Evolutionary conservation across 2,329 filamentous ascomycete genomes (phyloP).

Genomic region (Colletotrichum kahawae): DNA sequence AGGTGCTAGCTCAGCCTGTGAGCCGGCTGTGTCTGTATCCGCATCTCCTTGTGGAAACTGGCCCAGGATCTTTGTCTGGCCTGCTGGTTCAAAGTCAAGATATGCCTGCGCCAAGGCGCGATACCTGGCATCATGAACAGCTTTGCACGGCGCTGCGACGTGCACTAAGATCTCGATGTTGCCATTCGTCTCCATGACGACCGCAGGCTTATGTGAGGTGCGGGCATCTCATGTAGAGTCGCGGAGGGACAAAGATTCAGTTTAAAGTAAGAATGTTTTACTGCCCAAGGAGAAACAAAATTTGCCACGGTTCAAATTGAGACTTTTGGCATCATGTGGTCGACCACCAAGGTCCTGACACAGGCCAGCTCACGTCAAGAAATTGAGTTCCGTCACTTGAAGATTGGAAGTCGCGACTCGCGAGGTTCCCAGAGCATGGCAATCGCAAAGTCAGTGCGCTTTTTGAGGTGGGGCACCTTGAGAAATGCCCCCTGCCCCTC

Average conservation of each 20-base stretch:
- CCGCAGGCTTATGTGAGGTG: not conserved
- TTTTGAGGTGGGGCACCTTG: constrained; percentile 3
- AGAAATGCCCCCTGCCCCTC: not conserved
- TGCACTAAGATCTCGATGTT: constrained; percentile 62
- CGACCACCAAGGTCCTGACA: not conserved
- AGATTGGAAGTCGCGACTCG: not conserved
- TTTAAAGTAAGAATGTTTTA: not conserved
- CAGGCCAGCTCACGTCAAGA: not conserved
- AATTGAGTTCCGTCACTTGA: not conserved
- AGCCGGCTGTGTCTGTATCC: not conserved
- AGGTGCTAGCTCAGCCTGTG: not conserved
- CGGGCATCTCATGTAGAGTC: not conserved
- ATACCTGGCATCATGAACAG: constrained; percentile 53
- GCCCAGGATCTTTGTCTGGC: constrained; percentile 8
- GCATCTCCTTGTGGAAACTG: not conserved
- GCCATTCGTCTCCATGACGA: constrained; percentile 15
- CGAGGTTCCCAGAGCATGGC: not conserved
- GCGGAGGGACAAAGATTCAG: not conserved
- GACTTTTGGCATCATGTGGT: not conserved
- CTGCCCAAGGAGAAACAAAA: not conserved
- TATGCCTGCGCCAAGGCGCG: constrained; percentile 56
- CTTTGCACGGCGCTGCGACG: constrained; percentile 54
- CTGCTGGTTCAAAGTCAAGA: constrained; percentile 47
- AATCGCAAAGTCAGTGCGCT: constrained; percentile 12
- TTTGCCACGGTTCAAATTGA: not conserved